Base-by-base conservation (phyloP, 345 rosid species). In the Rhodamnia rubescens region DNA sequence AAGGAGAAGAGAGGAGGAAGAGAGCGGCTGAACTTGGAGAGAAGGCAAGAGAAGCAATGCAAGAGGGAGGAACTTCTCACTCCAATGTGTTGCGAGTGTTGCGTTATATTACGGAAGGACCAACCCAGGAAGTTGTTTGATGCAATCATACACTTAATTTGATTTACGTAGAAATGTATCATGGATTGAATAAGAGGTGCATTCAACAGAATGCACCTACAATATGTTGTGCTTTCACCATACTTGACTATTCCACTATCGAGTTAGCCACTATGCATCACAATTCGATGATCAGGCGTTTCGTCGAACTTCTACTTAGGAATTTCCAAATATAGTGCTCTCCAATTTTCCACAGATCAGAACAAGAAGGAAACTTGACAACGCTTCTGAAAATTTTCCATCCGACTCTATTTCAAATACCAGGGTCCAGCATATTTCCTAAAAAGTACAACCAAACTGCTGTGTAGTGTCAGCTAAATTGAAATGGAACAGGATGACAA, bases 1-100 rank as follows among this genome's bases (percentile, higher is more conserved):
- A 90, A 85, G 90, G 90, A 18, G 88, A 89, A 53, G 88, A 82
- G 64, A 89, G 93, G 84, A 93, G 93, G 86, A 83, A 12, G 82
- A 91, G 89, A 81, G 94, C 92, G 22, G 82, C 61, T 81, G 90
- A 92, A 58, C 91, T 92, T 49, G 92, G 90, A 51, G 83, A 64
- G 44, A 84, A 50, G 89, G 97, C 95, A n/a, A 89, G 24, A 40
- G 86, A 47, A 51, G 93, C 96, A 24, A 87, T 90, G 88, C 92
- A 89, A 29, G 82, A 83, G 10, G 92, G 91, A 59, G 99, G 98
- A 69, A 92, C 97, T 84, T 95, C 99, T 5, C 50, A 89, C 85
- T 16, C 51, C 11, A 90, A 90, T 36, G 74, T 95, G 88, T 87
- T 92, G 21, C 26, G 75, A 4, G 86, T 96, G 51, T 92, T 96